Percentiles rank a stretch among this genome's conserved stretches.
phyloP scores from a whole-genome alignment of 1,284 basidiomycete genomes.

The Acaromyces ingoldii region DNA sequence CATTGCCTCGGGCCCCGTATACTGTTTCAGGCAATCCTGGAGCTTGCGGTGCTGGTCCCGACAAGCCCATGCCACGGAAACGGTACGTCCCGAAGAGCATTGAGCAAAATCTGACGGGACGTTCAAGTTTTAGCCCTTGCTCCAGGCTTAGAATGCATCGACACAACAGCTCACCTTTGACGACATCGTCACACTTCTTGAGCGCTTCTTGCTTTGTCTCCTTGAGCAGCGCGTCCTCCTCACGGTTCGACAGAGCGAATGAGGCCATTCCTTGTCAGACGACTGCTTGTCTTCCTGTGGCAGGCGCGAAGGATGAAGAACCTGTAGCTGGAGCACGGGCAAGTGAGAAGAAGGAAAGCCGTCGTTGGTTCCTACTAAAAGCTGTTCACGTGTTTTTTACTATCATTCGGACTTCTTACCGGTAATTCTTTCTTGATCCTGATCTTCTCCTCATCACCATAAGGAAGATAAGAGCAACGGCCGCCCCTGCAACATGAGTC shows the following conservation, averaged over 20 bases:
- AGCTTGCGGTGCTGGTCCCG: constrained; percentile 65
- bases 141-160: not conserved
- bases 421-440: too few species aligned
- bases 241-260: constrained; percentile 73
- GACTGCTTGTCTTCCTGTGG: too few species aligned
- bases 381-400: too few species aligned
- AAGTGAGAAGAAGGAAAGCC: too few species aligned
- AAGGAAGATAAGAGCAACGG: too few species aligned
- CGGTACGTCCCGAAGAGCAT: constrained; percentile 72
- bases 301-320: too few species aligned
- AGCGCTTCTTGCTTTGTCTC: constrained; percentile 73
- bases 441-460: too few species aligned
- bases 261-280: too few species aligned
- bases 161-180: constrained; percentile 60
- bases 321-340: too few species aligned
- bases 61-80: constrained; percentile 80
- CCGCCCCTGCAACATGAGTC: too few species aligned
- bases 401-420: too few species aligned
- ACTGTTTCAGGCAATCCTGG: constrained; percentile 74
- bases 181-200: constrained; percentile 69
- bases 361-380: too few species aligned
- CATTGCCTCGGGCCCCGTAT: constrained; percentile 28
- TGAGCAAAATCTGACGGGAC: constrained; percentile 67
- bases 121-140: not conserved
- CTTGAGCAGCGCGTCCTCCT: constrained; percentile 78